Base-by-base conservation (phyloP, 441 rosid genomes). In the Geranium incanum region DNA sequence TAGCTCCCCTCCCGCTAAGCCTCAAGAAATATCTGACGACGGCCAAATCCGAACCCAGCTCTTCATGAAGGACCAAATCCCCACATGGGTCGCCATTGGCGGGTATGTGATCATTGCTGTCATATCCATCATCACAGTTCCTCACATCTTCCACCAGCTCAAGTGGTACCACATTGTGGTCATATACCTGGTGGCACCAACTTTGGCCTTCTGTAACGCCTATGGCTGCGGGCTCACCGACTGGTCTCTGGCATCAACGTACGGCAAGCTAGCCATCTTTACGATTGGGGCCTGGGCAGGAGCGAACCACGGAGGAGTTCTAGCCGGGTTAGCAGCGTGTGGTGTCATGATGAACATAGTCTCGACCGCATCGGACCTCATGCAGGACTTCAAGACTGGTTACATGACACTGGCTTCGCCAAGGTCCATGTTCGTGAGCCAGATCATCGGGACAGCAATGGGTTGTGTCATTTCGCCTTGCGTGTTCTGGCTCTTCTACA, bases 401-500 rank as follows among this genome's bases (percentile, higher is more conserved):
- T 86, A 84, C 81, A 71, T 87, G 80, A 89, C 95, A 36, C 12
- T 86, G 60, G 84, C 92, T 11, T 87, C 92, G 2, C 90, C 92
- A 0, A 73, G 85, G 55, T 82, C 95, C 19, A 87, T 89, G 90
- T 86, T 87, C 69, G 73, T 89, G 59, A 82, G 88, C 80, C 75
- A 84, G 8, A 86, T 63, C 23, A 71, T 71, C 0, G 79, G 79
- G 0, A 76, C 73, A 4, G 72, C 70, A 19, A 76, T 76, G 72
- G 79, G 73, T 5, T 76, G 79, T n/a, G 5, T 76, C 2, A 48
- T 76, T 5, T 63, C 79, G 15, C 79, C 79, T 2, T 52, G 71
- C 4, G 72, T 72, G 0, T 94, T 94, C 80, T 88, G 84, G 39
- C 87, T 92, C 7, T 94, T 92, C 83, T 90, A 88, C 86, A 90